A percentile compares a stretch with the other conserved stretches of the same genome.
Evolutionary conservation across 1,284 basidiomycete species (phyloP).

Genomic region (Rhizoctonia solani): DNA sequence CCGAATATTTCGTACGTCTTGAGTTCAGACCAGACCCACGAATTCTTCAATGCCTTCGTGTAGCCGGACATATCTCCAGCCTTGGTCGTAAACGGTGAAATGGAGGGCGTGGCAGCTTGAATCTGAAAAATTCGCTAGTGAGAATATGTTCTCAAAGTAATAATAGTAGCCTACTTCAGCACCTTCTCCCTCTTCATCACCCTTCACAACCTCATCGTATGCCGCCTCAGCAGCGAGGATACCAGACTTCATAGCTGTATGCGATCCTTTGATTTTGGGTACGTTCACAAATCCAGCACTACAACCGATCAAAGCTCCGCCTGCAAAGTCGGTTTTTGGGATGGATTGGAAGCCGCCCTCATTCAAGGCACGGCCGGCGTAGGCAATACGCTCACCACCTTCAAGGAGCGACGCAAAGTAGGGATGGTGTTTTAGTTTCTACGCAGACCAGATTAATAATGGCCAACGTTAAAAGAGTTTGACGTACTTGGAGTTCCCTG

Average conservation of each 20-base stretch:
- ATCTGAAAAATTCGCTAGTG: neutral
- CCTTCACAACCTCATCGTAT: constrained; percentile 56
- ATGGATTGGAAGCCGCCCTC: constrained; percentile 96
- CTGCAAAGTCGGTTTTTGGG: constrained; percentile 91
- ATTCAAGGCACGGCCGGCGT: constrained; percentile 89
- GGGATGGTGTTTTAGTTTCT: constrained; percentile 98
- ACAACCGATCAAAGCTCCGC: constrained; percentile 94
- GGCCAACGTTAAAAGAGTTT: neutral
- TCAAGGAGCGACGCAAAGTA: constrained; percentile 83
- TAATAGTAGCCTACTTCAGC: constrained; percentile 5
- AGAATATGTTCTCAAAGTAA: neutral
- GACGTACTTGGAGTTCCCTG: constrained; percentile 83
- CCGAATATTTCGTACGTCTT: constrained; percentile 91
- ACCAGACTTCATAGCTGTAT: constrained; percentile 99
- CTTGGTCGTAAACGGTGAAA: constrained; percentile 11
- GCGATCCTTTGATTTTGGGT: constrained; percentile 99
- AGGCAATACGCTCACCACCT: constrained; percentile 80
- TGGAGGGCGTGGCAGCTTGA: constrained; percentile 17
- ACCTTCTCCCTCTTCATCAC: constrained; percentile 43
- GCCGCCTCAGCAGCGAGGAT: constrained; percentile 95
- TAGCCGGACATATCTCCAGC: constrained; percentile 75
- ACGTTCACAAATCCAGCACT: constrained; percentile 96
- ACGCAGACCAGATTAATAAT: constrained; percentile 34
- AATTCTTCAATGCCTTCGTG: constrained; percentile 70
- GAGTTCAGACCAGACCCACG: constrained; percentile 89